A percentile compares a stretch with the other conserved stretches of the same genome.
Conservation (phyloP, 208 protist genomes). For the Leishmania amazonensis region DNA sequence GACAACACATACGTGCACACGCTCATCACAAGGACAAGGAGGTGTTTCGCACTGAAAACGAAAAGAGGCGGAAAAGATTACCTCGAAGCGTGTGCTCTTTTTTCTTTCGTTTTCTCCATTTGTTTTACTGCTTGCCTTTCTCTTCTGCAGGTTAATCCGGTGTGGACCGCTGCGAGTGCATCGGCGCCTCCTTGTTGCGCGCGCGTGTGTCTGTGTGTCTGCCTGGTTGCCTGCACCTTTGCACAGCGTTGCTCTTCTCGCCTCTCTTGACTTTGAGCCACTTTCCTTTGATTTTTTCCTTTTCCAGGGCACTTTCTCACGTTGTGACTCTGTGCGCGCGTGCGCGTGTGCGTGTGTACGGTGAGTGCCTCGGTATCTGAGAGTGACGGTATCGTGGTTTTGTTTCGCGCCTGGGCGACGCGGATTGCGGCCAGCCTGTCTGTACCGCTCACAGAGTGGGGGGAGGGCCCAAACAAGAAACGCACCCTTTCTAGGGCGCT, state of each 20-base stretch:
- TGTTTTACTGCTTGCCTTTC: conserved; percentile 4
- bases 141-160: background rate
- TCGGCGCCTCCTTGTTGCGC: background rate
- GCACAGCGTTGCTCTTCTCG: conserved; percentile 12
- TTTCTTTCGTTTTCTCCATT: background rate
- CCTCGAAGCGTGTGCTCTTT: background rate
- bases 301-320: background rate
- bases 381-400: background rate
- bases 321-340: background rate
- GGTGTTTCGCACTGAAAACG: background rate
- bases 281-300: background rate
- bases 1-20: background rate
- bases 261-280: conserved; percentile 5
- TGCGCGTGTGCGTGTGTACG: conserved; percentile 2
- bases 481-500: background rate
- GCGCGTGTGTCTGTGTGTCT: background rate
- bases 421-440: background rate
- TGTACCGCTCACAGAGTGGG: background rate
- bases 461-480: background rate
- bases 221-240: conserved; percentile 7
- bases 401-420: background rate
- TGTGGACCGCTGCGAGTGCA: background rate
- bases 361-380: too few relatives aligned
- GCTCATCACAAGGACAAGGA: background rate
- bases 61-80: background rate